Percentiles rank a stretch among this genome's conserved stretches.
These are phyloP conservation scores for Nemania sp. DNA, from an alignment of 2,329 filamentous ascomycete species.

Conservation along the genomic window DNA sequence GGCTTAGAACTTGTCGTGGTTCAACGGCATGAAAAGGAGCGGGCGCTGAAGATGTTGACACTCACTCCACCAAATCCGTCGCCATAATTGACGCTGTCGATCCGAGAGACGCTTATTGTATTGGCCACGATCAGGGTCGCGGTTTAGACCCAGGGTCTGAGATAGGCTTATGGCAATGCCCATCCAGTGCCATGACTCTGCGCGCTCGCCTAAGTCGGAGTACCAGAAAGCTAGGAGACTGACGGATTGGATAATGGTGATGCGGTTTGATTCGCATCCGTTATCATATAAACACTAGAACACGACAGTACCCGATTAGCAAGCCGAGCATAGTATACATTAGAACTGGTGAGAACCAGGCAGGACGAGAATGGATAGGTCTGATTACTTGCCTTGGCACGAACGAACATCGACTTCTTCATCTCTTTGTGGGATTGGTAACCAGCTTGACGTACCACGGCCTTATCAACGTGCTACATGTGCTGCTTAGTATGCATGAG, in stretches of 20 bases:
- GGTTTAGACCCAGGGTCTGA: slow-evolving; percentile 24
- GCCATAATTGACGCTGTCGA: slow-evolving; percentile 39
- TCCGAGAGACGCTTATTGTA: slow-evolving; percentile 21
- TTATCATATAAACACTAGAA: slow-evolving; percentile 21
- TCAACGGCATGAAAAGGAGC: too few relatives aligned
- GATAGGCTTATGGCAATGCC: slow-evolving; percentile 27
- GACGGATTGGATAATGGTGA: slow-evolving; percentile 24
- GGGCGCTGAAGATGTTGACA: background rate
- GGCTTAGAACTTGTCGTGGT: background rate
- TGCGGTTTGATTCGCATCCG: slow-evolving; percentile 22
- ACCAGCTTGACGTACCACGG: slow-evolving; percentile 21
- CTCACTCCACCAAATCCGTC: slow-evolving; percentile 47
- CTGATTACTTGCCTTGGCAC: slow-evolving; percentile 17
- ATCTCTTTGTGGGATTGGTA: slow-evolving; percentile 27
- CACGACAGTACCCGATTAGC: background rate
- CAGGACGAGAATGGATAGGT: background rate
- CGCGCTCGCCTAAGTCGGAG: slow-evolving; percentile 22
- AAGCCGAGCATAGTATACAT: background rate
- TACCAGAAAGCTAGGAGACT: slow-evolving; percentile 27
- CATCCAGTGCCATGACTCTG: slow-evolving; percentile 26
- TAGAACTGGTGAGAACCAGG: background rate
- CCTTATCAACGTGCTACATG: slow-evolving; percentile 20
- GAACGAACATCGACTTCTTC: slow-evolving; percentile 24
- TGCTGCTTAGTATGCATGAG: background rate
- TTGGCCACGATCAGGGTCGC: slow-evolving; percentile 20